Conservation (phyloP, 306 rosid species). For the Benincasa hispida region DNA sequence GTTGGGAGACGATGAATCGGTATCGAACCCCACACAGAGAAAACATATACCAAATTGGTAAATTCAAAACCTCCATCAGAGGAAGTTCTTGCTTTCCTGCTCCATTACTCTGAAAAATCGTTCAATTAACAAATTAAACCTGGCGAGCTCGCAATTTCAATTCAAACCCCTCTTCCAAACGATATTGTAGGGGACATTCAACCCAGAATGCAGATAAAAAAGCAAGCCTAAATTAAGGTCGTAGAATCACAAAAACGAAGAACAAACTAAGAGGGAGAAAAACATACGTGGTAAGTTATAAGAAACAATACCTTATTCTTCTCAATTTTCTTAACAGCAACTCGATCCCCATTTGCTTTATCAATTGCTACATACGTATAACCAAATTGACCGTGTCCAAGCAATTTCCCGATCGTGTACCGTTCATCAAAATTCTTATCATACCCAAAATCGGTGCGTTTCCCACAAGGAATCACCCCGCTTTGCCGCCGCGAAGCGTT, state of each 20-base stretch:
- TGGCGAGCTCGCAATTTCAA: neutral
- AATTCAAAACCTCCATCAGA: conserved; percentile 6
- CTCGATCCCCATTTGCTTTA: conserved; percentile 78
- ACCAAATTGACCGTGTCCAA: conserved; percentile 96
- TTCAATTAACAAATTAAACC: neutral
- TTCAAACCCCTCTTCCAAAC: neutral
- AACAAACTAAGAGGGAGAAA: neutral
- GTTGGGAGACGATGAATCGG: neutral
- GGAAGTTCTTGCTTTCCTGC: neutral
- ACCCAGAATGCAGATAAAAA: neutral
- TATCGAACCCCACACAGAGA: neutral
- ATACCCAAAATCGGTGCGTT: conserved; percentile 94
- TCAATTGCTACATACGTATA: conserved; percentile 81
- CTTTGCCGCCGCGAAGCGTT: conserved; percentile 15
- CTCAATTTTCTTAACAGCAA: conserved; percentile 85
- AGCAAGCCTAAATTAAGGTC: neutral
- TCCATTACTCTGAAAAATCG: conserved; percentile 6
- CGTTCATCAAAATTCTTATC: conserved; percentile 49
- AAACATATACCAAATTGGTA: neutral
- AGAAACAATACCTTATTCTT: conserved; percentile 62
- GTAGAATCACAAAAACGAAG: neutral
- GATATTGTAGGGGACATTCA: neutral
- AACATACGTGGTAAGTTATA: neutral
- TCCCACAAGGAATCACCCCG: conserved; percentile 61
- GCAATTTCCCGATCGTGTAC: conserved; percentile 72